Percentiles rank a stretch among this genome's conserved stretches.
These are phyloP conservation scores for Xylariales sp. DNA, from an alignment of 2,329 filamentous ascomycete genomes.

Conservation along the genomic window DNA sequence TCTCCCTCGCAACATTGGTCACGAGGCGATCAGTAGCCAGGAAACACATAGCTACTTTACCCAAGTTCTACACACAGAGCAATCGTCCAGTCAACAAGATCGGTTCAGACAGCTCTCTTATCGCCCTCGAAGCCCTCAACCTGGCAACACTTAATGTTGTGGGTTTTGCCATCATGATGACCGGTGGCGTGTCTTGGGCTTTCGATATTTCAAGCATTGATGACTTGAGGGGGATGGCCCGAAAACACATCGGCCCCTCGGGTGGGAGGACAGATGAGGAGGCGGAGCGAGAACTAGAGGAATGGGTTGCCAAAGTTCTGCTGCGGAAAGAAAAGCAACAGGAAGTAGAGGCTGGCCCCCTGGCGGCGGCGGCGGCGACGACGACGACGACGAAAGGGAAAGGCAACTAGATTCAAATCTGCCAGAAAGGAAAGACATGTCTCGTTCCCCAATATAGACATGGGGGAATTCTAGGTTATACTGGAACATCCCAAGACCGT, in stretches of 20 bases:
- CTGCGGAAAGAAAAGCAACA: constrained; percentile 57
- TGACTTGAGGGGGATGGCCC: constrained; percentile 69
- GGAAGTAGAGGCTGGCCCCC: constrained; percentile 16
- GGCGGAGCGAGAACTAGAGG: constrained; percentile 70
- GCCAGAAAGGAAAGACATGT: constrained; percentile 13
- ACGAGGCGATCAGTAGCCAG: constrained; percentile 76
- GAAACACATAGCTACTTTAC: constrained; percentile 70
- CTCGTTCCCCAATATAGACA: neutral
- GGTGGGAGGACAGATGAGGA: constrained; percentile 57
- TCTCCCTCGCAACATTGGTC: constrained; percentile 76
- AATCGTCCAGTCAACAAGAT: constrained; percentile 57
- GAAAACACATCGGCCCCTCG: constrained; percentile 53
- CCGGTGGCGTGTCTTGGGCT: constrained; percentile 79
- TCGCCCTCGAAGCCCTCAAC: constrained; percentile 85
- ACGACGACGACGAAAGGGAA: constrained; percentile 1
- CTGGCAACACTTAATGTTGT: constrained; percentile 88
- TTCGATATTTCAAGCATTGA: constrained; percentile 79
- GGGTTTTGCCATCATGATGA: constrained; percentile 78
- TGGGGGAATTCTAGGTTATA: neutral
- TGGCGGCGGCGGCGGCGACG: no score
- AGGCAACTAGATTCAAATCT: neutral
- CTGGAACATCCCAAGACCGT: neutral
- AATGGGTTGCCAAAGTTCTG: constrained; percentile 70
- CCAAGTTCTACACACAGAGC: constrained; percentile 78
- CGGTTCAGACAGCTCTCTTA: constrained; percentile 71